Evolutionary conservation across 805 yeast genomes (phyloP), one percentile per base, ranked within the genome.

Genomic region (Candida gorgasii): DNA sequence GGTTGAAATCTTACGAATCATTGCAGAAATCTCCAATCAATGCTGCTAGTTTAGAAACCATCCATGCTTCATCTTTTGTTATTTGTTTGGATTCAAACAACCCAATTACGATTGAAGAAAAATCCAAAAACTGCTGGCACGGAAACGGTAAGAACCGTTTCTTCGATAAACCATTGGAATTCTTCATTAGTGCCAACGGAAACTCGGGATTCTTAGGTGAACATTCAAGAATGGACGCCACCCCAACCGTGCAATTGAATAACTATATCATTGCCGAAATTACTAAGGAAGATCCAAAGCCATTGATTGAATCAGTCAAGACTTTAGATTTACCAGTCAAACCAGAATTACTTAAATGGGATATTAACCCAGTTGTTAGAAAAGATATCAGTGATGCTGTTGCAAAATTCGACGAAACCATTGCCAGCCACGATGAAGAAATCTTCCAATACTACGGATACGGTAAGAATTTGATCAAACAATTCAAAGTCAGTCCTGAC

Each of bases 151-250:
- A 72, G 54, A 92, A 93, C 73, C 77, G 99, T 56, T 92, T 77
- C 72, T 92, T 78, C 63, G 98, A 92, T 72, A 92, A 92, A 72
- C 92, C 97, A 3, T 70, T 86, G 46, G 93, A 92, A 71, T 82
- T 88, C 62, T 77, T 89, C 53, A 80, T 92, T 42, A 72, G 86
- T 46, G 82, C 79, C 48, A 89, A 89, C 63, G 96, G 93, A 46
- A 75, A 81, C 49, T 87, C 97, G 6, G 98, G 97, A 0, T 92
- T 90, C 70, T 67, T 89, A 59, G 97, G 96, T 48, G 99, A 92
- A 71, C 99, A 92, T 72, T 89, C 97, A 16, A 86, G 80, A 72
- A 92, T 92, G 98, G 99, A 92, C 65, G 99, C 98, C 48, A 88
- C 97, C 8, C 96, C 97, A 59, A 92, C 96, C 22, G 80, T 88